phyloP scores from a whole-genome alignment of 192 early-diverging fungal genomes.

The Podila minutissima region DNA sequence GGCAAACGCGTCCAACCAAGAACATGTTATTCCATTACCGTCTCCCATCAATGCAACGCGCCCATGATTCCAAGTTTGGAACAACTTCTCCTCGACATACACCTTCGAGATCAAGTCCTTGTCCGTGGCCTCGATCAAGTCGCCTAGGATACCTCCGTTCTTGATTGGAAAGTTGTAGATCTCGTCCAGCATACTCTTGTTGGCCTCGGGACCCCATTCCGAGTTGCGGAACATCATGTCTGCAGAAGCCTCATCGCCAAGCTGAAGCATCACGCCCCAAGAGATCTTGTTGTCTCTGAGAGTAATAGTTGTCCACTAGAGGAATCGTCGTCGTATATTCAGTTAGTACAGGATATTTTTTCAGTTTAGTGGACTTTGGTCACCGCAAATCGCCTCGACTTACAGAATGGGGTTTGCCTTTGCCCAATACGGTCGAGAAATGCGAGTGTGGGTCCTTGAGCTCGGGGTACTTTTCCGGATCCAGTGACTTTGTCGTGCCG shows the following conservation, averaged over 20 bases:
- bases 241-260: not conserved
- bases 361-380: too few relatives aligned
- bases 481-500: not conserved
- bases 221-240: not conserved
- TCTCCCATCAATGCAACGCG: not conserved
- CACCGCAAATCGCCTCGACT: too few relatives aligned
- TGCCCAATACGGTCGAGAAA: not conserved
- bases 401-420: too few relatives aligned
- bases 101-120: not conserved
- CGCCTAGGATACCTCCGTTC: not conserved
- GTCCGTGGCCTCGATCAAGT: not conserved
- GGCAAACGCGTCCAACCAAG: too few relatives aligned
- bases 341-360: too few relatives aligned
- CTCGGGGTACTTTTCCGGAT: slow-evolving; percentile 1
- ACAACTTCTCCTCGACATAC: slow-evolving; percentile 29
- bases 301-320: too few relatives aligned
- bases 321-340: too few relatives aligned
- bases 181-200: not conserved
- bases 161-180: not conserved
- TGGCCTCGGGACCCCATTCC: not conserved
- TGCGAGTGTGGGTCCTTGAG: not conserved
- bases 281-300: too few relatives aligned
- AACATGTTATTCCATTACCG: not conserved
- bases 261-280: not conserved
- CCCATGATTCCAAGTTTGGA: not conserved